These are phyloP conservation scores for Cyberlindnera mississippiensis DNA, from an alignment of 805 yeast genomes.

Conservation along the genomic window DNA sequence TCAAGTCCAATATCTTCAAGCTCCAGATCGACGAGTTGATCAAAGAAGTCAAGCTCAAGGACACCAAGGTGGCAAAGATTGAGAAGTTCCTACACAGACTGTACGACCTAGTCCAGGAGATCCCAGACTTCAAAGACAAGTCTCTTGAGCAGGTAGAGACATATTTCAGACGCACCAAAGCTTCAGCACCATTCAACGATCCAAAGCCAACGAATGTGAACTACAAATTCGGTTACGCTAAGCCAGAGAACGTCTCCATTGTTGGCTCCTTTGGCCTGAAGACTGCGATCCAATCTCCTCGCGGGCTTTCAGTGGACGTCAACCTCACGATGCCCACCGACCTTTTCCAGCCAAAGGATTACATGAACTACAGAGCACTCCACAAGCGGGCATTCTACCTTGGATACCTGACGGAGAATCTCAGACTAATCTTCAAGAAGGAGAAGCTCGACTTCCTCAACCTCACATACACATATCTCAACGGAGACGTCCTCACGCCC, in stretches of 20 bases:
- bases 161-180: slow-evolving; percentile 46
- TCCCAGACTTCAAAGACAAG: slow-evolving; percentile 53
- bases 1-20: slow-evolving; percentile 93
- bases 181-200: slow-evolving; percentile 81
- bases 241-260: slow-evolving; percentile 73
- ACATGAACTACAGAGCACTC: slow-evolving; percentile 81
- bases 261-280: slow-evolving; percentile 90
- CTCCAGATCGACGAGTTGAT: slow-evolving; percentile 89
- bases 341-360: slow-evolving; percentile 82
- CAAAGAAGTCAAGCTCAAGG: slow-evolving; percentile 74
- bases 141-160: slow-evolving; percentile 57
- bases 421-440: slow-evolving; percentile 50
- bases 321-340: slow-evolving; percentile 75
- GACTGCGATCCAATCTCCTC: slow-evolving; percentile 64
- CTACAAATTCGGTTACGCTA: slow-evolving; percentile 62
- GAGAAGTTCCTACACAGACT: slow-evolving; percentile 75
- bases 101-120: slow-evolving; percentile 59
- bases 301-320: slow-evolving; percentile 70
- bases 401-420: slow-evolving; percentile 68
- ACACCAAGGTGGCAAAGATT: slow-evolving; percentile 56
- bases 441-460: slow-evolving; percentile 45
- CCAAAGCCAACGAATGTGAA: slow-evolving; percentile 77
- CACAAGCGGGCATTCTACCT: slow-evolving; percentile 87
- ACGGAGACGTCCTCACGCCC: slow-evolving; percentile 78
- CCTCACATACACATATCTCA: slow-evolving; percentile 62